These are phyloP conservation scores for Neurospora sp. DNA, from an alignment of 495 filamentous ascomycete species.

Conservation along the genomic window DNA sequence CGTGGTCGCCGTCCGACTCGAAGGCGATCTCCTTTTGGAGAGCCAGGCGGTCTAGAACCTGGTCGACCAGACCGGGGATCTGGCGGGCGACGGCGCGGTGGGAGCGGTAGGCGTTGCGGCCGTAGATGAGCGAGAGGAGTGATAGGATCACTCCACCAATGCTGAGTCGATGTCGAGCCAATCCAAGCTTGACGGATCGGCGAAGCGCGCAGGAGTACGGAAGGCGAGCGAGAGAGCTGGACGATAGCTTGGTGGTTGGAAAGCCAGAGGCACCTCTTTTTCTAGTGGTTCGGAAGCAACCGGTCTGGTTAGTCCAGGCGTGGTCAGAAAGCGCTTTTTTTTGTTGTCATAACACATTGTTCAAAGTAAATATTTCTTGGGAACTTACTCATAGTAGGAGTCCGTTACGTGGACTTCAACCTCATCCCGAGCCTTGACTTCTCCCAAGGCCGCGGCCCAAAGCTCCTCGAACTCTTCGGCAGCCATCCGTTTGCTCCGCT, in stretches of 20 bases:
- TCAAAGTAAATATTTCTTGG: neutral
- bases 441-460: slow-evolving; percentile 77
- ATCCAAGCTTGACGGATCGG: slow-evolving; percentile 79
- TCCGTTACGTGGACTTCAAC: slow-evolving; percentile 54
- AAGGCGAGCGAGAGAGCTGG: slow-evolving; percentile 79
- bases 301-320: slow-evolving; percentile 64
- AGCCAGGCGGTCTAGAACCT: slow-evolving; percentile 72
- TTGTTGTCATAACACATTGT: slow-evolving; percentile 3
- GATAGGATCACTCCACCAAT: slow-evolving; percentile 60
- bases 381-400: slow-evolving; percentile 51
- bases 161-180: slow-evolving; percentile 91
- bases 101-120: slow-evolving; percentile 42
- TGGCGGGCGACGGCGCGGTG: slow-evolving; percentile 53
- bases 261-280: slow-evolving; percentile 45
- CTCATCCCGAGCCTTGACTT: slow-evolving; percentile 74
- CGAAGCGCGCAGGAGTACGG: slow-evolving; percentile 78
- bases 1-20: slow-evolving; percentile 48
- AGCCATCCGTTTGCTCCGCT: slow-evolving; percentile 66
- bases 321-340: slow-evolving; percentile 28
- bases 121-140: slow-evolving; percentile 42
- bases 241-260: slow-evolving; percentile 47
- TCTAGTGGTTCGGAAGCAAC: slow-evolving; percentile 57
- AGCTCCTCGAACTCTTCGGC: slow-evolving; percentile 88
- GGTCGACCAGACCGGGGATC: slow-evolving; percentile 69
- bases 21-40: slow-evolving; percentile 68